Evolutionary conservation across 345 rosid genomes (phyloP).

Genomic region (Populus alba): DNA sequence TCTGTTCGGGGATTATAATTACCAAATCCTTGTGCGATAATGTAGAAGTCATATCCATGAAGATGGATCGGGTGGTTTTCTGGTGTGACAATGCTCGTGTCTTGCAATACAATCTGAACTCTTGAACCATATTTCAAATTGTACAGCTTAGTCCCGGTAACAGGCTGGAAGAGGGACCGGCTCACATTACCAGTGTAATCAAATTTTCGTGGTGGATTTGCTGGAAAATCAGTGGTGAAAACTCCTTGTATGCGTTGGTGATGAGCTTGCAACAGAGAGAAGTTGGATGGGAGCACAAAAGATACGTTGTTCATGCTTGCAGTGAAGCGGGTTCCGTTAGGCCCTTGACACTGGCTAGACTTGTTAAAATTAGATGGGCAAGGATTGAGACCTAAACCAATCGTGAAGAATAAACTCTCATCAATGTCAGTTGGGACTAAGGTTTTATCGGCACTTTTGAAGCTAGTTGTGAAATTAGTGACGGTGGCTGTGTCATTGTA

Average conservation of each 20-base stretch:
- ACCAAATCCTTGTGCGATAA: constrained; percentile 43
- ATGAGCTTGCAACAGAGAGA: constrained; percentile 44
- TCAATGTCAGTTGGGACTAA: constrained; percentile 21
- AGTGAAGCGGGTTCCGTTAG: constrained; percentile 33
- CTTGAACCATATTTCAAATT: constrained; percentile 25
- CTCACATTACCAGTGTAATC: constrained; percentile 39
- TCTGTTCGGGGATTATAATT: constrained; percentile 37
- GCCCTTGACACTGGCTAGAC: constrained; percentile 26
- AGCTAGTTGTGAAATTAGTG: constrained; percentile 21
- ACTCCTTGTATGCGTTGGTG: constrained; percentile 30
- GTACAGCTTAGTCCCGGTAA: constrained; percentile 25
- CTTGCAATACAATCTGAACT: constrained; percentile 42
- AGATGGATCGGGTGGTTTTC: constrained; percentile 49
- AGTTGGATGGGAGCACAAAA: constrained; percentile 26
- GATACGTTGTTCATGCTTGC: constrained; percentile 55
- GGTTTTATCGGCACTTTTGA: constrained; percentile 13
- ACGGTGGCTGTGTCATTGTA: constrained; percentile 29
- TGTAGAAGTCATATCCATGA: constrained; percentile 48
- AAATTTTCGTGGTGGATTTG: constrained; percentile 31
- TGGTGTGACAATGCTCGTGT: constrained; percentile 35
- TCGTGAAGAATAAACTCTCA: constrained; percentile 20
- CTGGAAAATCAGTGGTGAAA: constrained; percentile 37
- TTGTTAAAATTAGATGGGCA: constrained; percentile 25
- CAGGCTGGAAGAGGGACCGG: constrained; percentile 13
- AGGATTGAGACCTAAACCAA: constrained; percentile 25